Percentiles rank a stretch among this genome's conserved stretches.
phyloP scores from a whole-genome alignment of 495 filamentous ascomycete species.

The Lentithecium fluviatile region DNA sequence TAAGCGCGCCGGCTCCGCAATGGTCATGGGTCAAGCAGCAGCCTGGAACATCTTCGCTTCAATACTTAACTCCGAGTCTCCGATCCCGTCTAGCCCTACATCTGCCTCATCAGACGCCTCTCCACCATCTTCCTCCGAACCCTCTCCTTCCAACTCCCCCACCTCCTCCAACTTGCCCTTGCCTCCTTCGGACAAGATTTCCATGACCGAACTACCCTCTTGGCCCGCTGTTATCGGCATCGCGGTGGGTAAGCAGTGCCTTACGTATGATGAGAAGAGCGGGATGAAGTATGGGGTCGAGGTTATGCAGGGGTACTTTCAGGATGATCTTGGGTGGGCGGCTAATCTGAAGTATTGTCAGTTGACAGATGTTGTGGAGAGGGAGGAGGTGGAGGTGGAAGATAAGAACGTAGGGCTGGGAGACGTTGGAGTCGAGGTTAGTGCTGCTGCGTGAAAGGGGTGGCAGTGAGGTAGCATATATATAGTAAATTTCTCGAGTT shows the following conservation, averaged over 20 bases:
- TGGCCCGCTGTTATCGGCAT: slow-evolving; percentile 64
- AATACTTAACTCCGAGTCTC: slow-evolving; percentile 46
- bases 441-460: slow-evolving; percentile 2
- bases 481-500: no score
- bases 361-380: slow-evolving; percentile 28
- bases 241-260: slow-evolving; percentile 63
- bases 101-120: no score
- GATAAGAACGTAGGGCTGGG: background rate
- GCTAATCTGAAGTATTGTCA: slow-evolving; percentile 18
- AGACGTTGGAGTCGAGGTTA: slow-evolving; percentile 14
- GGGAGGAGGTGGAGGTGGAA: background rate
- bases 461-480: no score
- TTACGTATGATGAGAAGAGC: slow-evolving; percentile 54
- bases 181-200: background rate
- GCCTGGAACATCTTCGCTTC: slow-evolving; percentile 61
- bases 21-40: slow-evolving; percentile 63
- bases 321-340: slow-evolving; percentile 62
- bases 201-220: slow-evolving; percentile 44
- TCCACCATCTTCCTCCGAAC: no score
- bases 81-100: no score
- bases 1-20: slow-evolving; percentile 67
- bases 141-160: no score
- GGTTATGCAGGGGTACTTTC: slow-evolving; percentile 60
- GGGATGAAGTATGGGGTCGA: slow-evolving; percentile 58
- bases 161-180: background rate